phyloP scores from a whole-genome alignment of 306 rosid genomes.

The Leucaena leucocephala region DNA sequence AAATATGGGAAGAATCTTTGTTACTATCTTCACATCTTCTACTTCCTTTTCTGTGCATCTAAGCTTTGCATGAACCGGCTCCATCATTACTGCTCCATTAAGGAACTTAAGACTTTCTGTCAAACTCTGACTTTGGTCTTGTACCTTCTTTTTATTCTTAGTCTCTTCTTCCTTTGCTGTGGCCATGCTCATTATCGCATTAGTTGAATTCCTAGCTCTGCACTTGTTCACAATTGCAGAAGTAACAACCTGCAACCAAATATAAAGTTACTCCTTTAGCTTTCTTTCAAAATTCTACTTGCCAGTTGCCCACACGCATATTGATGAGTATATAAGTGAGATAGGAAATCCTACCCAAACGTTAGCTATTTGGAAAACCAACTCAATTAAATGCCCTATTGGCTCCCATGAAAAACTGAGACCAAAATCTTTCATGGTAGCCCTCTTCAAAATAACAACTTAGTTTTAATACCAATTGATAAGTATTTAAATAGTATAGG shows the following conservation, averaged over 20 bases:
- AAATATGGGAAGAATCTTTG: slow-evolving; percentile 68
- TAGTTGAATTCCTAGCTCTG: slow-evolving; percentile 45
- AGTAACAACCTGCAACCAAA: slow-evolving; percentile 58
- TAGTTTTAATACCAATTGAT: no score
- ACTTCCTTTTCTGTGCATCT: slow-evolving; percentile 61
- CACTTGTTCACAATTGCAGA: slow-evolving; percentile 59
- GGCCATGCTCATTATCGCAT: slow-evolving; percentile 42
- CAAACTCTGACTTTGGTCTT: slow-evolving; percentile 29
- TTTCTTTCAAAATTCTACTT: slow-evolving; percentile 1
- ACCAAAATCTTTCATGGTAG: no score
- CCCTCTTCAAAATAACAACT: no score
- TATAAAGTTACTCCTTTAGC: slow-evolving; percentile 15
- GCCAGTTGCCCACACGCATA: background rate
- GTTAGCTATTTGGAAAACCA: no score
- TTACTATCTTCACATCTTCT: slow-evolving; percentile 68
- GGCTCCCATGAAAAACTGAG: no score
- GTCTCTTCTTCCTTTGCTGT: slow-evolving; percentile 27
- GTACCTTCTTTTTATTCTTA: slow-evolving; percentile 28
- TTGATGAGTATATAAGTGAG: no score
- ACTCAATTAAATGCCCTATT: no score
- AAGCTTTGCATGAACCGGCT: slow-evolving; percentile 51
- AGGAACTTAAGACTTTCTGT: slow-evolving; percentile 59
- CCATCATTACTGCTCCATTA: slow-evolving; percentile 51
- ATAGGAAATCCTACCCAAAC: no score
- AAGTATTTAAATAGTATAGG: no score